Percentiles rank a stretch among this genome's conserved stretches.
Conservation (phyloP, 2,329 filamentous ascomycete genomes). For the Pestalotiopsis sp. region DNA sequence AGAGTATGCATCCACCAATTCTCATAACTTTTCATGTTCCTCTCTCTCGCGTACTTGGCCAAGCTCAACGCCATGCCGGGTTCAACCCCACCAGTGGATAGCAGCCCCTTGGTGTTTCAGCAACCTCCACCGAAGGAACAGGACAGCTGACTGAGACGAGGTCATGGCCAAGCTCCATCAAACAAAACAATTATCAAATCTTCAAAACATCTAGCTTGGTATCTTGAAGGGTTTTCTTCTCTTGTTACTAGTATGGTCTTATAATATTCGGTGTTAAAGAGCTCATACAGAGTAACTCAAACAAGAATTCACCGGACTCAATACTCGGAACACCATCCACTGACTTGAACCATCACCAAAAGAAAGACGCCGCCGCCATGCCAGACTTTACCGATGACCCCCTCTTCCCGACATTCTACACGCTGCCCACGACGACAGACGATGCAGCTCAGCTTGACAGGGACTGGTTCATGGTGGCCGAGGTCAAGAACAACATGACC, state of each 20-base stretch:
- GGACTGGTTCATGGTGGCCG: constrained; percentile 31
- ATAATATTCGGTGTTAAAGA: rapidly evolving
- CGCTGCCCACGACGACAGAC: constrained; percentile 14
- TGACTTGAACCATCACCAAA: not conserved
- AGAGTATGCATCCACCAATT: not conserved
- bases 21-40: not conserved
- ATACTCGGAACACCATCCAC: not conserved
- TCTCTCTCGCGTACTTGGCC: not conserved
- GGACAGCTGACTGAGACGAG: not conserved
- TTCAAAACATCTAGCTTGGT: not conserved
- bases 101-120: constrained; percentile 2
- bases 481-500: constrained; percentile 36
- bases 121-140: not conserved
- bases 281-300: not conserved
- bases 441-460: not conserved
- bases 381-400: constrained; percentile 16
- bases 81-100: not conserved
- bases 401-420: constrained; percentile 18
- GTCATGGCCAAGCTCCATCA: not conserved
- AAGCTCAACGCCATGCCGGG: not conserved
- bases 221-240: not conserved
- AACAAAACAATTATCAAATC: not conserved
- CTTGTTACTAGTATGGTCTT: not conserved
- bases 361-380: constrained; percentile 10
- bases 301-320: not conserved